These are phyloP conservation scores for Fonsecaea pedrosoi DNA, from an alignment of 2,329 filamentous ascomycete species.

Conservation along the genomic window DNA sequence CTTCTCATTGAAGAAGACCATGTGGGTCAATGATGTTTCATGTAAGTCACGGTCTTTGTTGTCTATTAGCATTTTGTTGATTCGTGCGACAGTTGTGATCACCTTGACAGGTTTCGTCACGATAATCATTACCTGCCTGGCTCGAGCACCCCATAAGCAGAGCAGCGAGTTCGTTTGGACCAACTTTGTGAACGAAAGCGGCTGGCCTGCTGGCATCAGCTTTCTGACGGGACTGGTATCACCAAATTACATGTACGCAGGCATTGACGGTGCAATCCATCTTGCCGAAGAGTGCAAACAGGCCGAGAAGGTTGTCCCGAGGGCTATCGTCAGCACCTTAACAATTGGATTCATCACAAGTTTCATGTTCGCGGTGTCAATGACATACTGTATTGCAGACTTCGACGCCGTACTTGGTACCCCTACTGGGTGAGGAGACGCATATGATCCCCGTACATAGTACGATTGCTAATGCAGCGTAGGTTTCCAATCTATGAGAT, in stretches of 20 bases:
- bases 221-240: slow-evolving; percentile 52
- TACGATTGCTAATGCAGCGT: neutral
- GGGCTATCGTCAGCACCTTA: slow-evolving; percentile 45
- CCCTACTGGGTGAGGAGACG: slow-evolving; percentile 2
- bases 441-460: neutral
- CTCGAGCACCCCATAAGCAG: slow-evolving; percentile 33
- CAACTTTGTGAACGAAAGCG: slow-evolving; percentile 35
- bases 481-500: slow-evolving; percentile 35
- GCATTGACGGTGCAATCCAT: slow-evolving; percentile 49
- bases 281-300: slow-evolving; percentile 49
- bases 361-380: slow-evolving; percentile 34
- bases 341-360: slow-evolving; percentile 46
- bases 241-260: slow-evolving; percentile 49
- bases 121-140: slow-evolving; percentile 44
- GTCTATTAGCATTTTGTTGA: neutral
- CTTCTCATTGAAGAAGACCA: slow-evolving; percentile 23
- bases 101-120: slow-evolving; percentile 44
- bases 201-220: slow-evolving; percentile 42
- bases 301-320: slow-evolving; percentile 44
- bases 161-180: slow-evolving; percentile 35
- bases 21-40: slow-evolving; percentile 25
- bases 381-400: slow-evolving; percentile 37
- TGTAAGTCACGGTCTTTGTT: slow-evolving; percentile 30
- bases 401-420: slow-evolving; percentile 24
- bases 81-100: slow-evolving; percentile 21